These are phyloP conservation scores for Mortierella sp. DNA, from an alignment of 371 early-diverging fungal species.

Conservation along the genomic window DNA sequence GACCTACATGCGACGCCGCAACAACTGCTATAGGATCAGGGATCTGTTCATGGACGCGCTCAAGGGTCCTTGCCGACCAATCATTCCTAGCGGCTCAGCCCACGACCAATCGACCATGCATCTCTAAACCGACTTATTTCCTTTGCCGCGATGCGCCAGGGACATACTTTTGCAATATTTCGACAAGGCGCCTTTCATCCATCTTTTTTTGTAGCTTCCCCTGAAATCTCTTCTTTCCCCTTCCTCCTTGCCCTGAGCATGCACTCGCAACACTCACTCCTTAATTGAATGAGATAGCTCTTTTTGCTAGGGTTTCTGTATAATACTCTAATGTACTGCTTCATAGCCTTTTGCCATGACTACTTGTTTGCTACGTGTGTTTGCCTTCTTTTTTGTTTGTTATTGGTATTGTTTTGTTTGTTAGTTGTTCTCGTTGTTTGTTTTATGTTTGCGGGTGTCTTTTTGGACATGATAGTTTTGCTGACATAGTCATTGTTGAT, in stretches of 20 bases:
- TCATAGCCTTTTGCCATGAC: background rate
- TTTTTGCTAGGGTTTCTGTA: background rate
- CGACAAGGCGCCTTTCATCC: background rate
- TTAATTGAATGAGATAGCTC: background rate
- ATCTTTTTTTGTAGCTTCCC: background rate
- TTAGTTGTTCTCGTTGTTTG: background rate
- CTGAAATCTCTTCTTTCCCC: background rate
- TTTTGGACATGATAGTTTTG: conserved; percentile 1
- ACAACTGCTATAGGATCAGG: conserved; percentile 71
- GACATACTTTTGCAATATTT: background rate
- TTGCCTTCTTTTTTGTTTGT: background rate
- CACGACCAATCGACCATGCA: conserved; percentile 49
- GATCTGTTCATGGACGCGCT: conserved; percentile 79
- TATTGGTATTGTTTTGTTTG: background rate
- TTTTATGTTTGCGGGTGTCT: background rate
- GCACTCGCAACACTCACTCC: background rate
- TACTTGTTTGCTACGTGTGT: background rate
- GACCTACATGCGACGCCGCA: conserved; percentile 69
- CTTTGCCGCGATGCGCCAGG: background rate
- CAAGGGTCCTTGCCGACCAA: conserved; percentile 54
- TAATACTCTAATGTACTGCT: conserved; percentile 1
- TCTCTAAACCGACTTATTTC: conserved; percentile 1
- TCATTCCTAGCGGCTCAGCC: conserved; percentile 39
- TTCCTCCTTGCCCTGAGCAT: background rate
- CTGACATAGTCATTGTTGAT: background rate